Base-by-base conservation (phyloP, 306 rosid species). In the Arachis hypogaea region DNA sequence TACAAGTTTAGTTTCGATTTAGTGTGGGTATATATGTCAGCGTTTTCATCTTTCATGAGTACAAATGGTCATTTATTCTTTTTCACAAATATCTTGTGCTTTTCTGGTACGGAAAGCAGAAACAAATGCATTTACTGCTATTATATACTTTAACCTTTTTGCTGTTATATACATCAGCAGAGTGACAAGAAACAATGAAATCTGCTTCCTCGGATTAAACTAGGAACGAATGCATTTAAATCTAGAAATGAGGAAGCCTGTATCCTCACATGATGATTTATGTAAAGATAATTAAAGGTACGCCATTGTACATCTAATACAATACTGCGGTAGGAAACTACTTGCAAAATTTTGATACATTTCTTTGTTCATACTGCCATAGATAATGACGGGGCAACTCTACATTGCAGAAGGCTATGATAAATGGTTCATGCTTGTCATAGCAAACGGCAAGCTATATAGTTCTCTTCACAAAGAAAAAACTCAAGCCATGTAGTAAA, bases 151-250 rank as follows among this genome's bases (percentile, higher is more conserved):
- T 75, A 93, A 71, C 67, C 43, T 11, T 57, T 54, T 51, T 46
- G 63, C 46, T 75, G 38, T 76, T 11, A 16, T 58, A 7, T 80
- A 77, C 89, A 82, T 81, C 14, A 44, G 6, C 18, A 41, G n/a
- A 66, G 52, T 76, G 14, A 59, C 42, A 38, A 67, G 44, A 66
- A 66, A 58, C 59, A 36, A 36, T 58, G 59, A 71, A 47, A 61
- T 77, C 76, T 66, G 66, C 78, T 59, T 63, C 56, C 43, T 45
- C 30, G 43, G 60, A 63, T 44, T 52, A 55, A 68, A 75, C 47
- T 56, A 47, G 71, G 63, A 28, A 45, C 46, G 16, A 41, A 65
- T 58, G 67, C 65, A 47, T 63, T 2, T 18, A 69, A 38, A 41
- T 63, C 28, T 52, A 68, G 63, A 58, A 44, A 33, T 59, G 28